Conservation (phyloP, 1,284 basidiomycete species). For the Coniferiporia weirii region DNA sequence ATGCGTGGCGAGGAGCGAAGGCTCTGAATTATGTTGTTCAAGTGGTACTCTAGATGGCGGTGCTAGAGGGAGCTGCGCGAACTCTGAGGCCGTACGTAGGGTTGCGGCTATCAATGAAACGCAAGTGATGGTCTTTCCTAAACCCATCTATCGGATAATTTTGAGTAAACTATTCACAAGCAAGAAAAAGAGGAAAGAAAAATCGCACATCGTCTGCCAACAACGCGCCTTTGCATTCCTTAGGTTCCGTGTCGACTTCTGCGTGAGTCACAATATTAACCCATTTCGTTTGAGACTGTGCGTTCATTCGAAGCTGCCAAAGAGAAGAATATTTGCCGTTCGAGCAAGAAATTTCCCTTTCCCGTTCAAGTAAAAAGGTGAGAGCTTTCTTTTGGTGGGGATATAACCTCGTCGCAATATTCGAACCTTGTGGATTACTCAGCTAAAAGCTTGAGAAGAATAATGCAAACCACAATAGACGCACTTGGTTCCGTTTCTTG, state of each 20-base stretch:
- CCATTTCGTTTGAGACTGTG: constrained; percentile 54
- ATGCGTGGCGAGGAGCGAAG: constrained; percentile 49
- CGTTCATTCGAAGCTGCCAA: constrained; percentile 64
- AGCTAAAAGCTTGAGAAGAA: not conserved
- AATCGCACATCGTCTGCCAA: constrained; percentile 85
- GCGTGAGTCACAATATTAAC: constrained; percentile 84
- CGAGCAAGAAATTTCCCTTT: constrained; percentile 58
- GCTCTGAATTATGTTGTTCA: constrained; percentile 33
- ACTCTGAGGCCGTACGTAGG: constrained; percentile 62
- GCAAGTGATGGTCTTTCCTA: constrained; percentile 95
- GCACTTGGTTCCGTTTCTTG: constrained; percentile 78
- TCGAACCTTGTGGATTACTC: constrained; percentile 44
- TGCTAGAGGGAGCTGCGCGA: constrained; percentile 55
- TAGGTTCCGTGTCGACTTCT: constrained; percentile 60
- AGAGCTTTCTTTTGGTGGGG: constrained; percentile 98
- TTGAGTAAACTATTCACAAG: not conserved
- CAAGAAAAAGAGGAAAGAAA: not conserved
- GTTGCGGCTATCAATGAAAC: constrained; percentile 91
- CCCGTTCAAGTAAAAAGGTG: constrained; percentile 93
- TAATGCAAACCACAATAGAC: constrained; percentile 26
- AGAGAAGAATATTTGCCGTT: constrained; percentile 64
- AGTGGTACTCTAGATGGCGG: constrained; percentile 36
- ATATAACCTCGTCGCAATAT: constrained; percentile 87
- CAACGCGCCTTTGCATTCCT: constrained; percentile 85
- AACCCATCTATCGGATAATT: constrained; percentile 71